Evolutionary conservation across 2,329 filamentous ascomycete genomes (phyloP).

Genomic region (Paecilomyces sp.): DNA sequence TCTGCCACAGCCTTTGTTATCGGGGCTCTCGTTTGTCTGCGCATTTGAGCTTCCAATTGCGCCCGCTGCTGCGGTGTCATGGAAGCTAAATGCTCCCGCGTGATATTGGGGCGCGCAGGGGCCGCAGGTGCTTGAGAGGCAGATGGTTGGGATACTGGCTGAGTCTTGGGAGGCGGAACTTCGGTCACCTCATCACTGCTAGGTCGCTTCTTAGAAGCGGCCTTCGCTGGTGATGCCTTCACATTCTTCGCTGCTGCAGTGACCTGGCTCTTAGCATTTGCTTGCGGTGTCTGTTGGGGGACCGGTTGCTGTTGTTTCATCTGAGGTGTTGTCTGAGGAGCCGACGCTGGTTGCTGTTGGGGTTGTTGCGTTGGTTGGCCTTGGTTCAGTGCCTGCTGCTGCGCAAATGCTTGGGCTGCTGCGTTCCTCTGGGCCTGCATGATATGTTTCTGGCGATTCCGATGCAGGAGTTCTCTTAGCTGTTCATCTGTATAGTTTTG

Average conservation of each 20-base stretch:
- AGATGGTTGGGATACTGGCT: constrained; percentile 17
- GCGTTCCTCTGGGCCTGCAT: constrained; percentile 25
- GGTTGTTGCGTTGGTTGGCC: constrained; percentile 9
- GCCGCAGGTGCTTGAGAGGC: constrained; percentile 12
- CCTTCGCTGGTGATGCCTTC: constrained; percentile 21
- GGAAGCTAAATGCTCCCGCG: constrained; percentile 29
- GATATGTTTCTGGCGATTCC: constrained; percentile 28
- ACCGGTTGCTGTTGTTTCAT: constrained; percentile 13
- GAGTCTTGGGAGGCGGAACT: constrained; percentile 29
- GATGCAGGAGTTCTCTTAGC: constrained; percentile 28
- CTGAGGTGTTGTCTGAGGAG: constrained; percentile 16
- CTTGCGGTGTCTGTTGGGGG: constrained; percentile 16
- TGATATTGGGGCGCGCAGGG: constrained; percentile 16
- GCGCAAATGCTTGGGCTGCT: constrained; percentile 13
- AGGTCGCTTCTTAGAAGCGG: constrained; percentile 36
- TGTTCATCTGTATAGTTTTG: constrained; percentile 35
- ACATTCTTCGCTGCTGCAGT: constrained; percentile 17
- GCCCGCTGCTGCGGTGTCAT: constrained; percentile 37
- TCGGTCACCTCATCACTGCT: constrained; percentile 42
- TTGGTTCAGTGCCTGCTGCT: constrained; percentile 8
- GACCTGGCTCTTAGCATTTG: constrained; percentile 19
- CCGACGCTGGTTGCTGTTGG: constrained; percentile 16
- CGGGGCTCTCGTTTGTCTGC: constrained; percentile 24
- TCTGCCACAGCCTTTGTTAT: constrained; percentile 28
- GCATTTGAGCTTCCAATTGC: constrained; percentile 28